Evolutionary conservation across 2,329 filamentous ascomycete genomes (phyloP), one percentile per base, ranked within the genome.

Genomic region (Sporothrix pallida): DNA sequence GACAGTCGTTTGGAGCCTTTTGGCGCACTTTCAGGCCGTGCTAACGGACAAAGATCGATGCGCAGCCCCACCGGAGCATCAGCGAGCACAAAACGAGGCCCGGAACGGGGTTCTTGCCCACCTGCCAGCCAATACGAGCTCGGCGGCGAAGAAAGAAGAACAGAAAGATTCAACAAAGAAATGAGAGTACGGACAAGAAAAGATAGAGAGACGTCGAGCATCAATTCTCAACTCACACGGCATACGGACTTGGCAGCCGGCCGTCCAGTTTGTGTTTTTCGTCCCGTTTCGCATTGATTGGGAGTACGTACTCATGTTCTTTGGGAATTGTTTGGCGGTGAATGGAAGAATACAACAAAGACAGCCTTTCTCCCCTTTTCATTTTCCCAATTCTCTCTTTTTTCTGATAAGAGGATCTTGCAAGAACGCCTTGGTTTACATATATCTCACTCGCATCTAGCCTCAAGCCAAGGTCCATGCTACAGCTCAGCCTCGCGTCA

Each of bases 11-110:
- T 67, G 62, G 42, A 26, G 42, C 58, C 26, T 26, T 63, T 44
- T 58, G 56, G 56, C 56, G 15, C 60, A 63, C 60, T 63, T 63
- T 63, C 60, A 63, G 60, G 60, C 60, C 60, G 60, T 44, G 37
- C 17, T 63, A 46, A 42, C 17, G 60, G 60, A 46, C 60, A 63
- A 2, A 13, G 60, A 44, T 42, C 37, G 60, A 13, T 46, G 60
- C 42, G 60, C 42, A 65, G 60, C 60, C 60, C 60, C 60, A 65
- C 60, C 60, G 37, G 42, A 46, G 60, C 37, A 65, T n/a, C 9
- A 54, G 20, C 50, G 50, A 54, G 52, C 7, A 20, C 52, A 50
- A 71, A 31, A 54, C 50, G 60, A 65, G 31, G 9, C 37, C 31
- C 42, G 13, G 58, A 42, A 42, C 17, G 60, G 31, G 7, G 31